Percentiles rank a stretch among this genome's conserved stretches.
Conservation (phyloP, 2,329 filamentous ascomycete species). For the Westerdykella aurantiaca region DNA sequence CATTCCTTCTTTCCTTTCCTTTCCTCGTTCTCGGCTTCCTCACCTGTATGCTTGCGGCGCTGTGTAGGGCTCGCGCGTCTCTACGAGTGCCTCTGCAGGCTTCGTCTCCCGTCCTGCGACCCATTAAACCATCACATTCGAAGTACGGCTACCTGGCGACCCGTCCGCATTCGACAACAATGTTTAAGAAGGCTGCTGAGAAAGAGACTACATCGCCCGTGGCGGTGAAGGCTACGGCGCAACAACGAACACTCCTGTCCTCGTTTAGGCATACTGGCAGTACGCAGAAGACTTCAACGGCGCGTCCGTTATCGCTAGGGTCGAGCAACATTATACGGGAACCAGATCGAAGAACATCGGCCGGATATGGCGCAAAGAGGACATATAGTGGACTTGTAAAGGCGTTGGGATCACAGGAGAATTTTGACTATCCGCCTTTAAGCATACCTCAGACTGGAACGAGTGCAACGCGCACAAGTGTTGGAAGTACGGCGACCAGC, state of each 20-base stretch:
- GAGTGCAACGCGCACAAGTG: constrained; percentile 6
- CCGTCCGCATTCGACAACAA: constrained; percentile 16
- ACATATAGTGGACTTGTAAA: constrained; percentile 45
- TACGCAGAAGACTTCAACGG: constrained; percentile 26
- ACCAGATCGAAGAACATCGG: constrained; percentile 10
- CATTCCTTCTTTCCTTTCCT: constrained; percentile 17
- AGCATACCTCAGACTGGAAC: constrained; percentile 9
- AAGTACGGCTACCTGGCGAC: constrained; percentile 13
- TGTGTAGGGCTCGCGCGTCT: constrained; percentile 27
- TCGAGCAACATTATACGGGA: constrained; percentile 32
- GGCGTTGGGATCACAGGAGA: constrained; percentile 34
- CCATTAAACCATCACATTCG: constrained; percentile 9
- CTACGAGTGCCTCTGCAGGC: constrained; percentile 27
- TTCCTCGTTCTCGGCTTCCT: constrained; percentile 21
- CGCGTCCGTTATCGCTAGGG: constrained; percentile 25
- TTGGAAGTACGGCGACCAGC: constrained; percentile 1
- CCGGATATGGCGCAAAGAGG: constrained; percentile 39
- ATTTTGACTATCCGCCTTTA: constrained; percentile 27
- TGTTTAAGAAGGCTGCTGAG: constrained; percentile 41
- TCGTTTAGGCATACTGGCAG: constrained; percentile 35
- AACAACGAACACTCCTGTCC: constrained; percentile 35
- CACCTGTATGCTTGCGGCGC: constrained; percentile 37
- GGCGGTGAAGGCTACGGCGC: constrained; percentile 15
- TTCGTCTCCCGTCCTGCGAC: constrained; percentile 17
- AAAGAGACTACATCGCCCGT: constrained; percentile 33